Conservation (phyloP, 116 monocot species). For the Papilionanthe hybrid region DNA sequence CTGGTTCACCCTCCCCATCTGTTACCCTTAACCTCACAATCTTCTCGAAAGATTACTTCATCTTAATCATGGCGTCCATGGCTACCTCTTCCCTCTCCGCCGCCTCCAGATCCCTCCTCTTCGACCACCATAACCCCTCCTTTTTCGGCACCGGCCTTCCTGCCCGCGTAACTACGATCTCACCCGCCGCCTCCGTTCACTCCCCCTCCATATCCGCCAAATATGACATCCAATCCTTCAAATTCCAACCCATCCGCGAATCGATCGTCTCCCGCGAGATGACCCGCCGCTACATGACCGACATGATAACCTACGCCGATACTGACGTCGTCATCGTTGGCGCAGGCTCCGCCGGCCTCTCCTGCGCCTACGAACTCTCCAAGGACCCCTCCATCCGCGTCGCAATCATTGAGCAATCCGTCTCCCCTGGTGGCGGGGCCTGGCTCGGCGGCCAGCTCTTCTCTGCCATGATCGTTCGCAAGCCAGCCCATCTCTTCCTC, state of each 20-base stretch:
- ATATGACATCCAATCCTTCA: conserved; percentile 58
- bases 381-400: conserved; percentile 72
- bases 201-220: conserved; percentile 30
- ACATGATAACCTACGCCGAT: conserved; percentile 97
- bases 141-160: conserved; percentile 24
- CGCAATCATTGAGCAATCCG: conserved; percentile 90
- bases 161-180: not conserved
- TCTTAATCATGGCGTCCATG: conserved; percentile 46
- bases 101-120: conserved; percentile 23
- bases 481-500: conserved; percentile 85
- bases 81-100: conserved; percentile 37
- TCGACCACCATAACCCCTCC: not conserved
- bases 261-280: conserved; percentile 93
- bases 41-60: not conserved
- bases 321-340: conserved; percentile 88
- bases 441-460: conserved; percentile 98
- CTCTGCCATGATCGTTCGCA: conserved; percentile 95
- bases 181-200: not conserved
- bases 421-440: conserved; percentile 93
- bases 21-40: not conserved
- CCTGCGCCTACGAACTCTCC: conserved; percentile 90
- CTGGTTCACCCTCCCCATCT: not conserved
- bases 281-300: conserved; percentile 97
- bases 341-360: conserved; percentile 83
- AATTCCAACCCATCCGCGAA: conserved; percentile 80